A percentile compares a stretch with the other conserved stretches of the same genome.
phyloP scores from a whole-genome alignment of 2,329 filamentous ascomycete genomes.

The Ophiosphaerella herpotricha region DNA sequence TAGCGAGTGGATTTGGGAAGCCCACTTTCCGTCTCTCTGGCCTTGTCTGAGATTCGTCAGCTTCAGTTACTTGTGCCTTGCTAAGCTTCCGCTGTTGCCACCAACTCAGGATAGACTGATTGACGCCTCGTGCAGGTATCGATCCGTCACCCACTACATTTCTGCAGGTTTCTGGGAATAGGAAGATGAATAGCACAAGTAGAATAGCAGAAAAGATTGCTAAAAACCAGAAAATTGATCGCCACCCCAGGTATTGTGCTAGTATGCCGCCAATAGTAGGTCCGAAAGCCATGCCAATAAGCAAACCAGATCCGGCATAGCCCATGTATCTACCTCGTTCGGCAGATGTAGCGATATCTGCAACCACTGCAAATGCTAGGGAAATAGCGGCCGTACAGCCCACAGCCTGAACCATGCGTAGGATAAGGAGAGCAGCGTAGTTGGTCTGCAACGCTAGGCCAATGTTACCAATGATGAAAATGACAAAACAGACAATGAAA shows the following conservation, averaged over 20 bases:
- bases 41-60: background rate
- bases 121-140: slow-evolving; percentile 37
- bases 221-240: slow-evolving; percentile 49
- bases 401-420: slow-evolving; percentile 45
- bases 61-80: slow-evolving; percentile 2
- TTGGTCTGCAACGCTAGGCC: slow-evolving; percentile 45
- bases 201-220: slow-evolving; percentile 47
- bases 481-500: slow-evolving; percentile 52
- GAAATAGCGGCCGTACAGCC: slow-evolving; percentile 53
- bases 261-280: slow-evolving; percentile 43
- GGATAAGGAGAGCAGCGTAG: slow-evolving; percentile 41
- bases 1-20: slow-evolving; percentile 33
- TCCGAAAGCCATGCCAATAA: slow-evolving; percentile 39
- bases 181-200: slow-evolving; percentile 41
- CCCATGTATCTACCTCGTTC: slow-evolving; percentile 76
- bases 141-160: slow-evolving; percentile 51
- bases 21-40: slow-evolving; percentile 23
- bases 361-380: slow-evolving; percentile 71
- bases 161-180: slow-evolving; percentile 51
- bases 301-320: slow-evolving; percentile 61
- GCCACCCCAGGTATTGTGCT: slow-evolving; percentile 43
- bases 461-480: slow-evolving; percentile 44
- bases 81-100: slow-evolving; percentile 31
- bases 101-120: slow-evolving; percentile 35
- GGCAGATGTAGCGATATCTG: slow-evolving; percentile 70